phyloP scores from a whole-genome alignment of 768 basidiomycete species.

The Tulasnella sp. region DNA sequence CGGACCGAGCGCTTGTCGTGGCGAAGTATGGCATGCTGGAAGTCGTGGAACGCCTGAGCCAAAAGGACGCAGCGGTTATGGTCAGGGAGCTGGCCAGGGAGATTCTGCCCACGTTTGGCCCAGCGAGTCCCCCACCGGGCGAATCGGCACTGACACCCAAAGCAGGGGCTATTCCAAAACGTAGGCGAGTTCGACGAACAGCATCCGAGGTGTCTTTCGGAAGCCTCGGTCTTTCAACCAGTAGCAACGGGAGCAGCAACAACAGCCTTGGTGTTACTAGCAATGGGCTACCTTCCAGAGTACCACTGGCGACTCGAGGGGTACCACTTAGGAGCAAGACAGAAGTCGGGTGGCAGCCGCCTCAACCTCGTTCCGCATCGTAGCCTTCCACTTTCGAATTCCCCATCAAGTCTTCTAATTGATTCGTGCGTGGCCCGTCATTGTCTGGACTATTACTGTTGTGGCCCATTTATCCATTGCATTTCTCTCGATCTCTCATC shows the following conservation, averaged over 20 bases:
- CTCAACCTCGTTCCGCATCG: too few species aligned
- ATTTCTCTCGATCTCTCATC: too few species aligned
- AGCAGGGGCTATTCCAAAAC: constrained; percentile 25
- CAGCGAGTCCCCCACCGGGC: constrained; percentile 28
- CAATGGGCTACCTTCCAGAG: too few species aligned
- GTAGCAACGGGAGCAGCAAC: neutral
- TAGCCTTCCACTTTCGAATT: too few species aligned
- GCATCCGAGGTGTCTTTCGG: constrained; percentile 42
- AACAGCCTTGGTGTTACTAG: too few species aligned
- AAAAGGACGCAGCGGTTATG: constrained; percentile 80
- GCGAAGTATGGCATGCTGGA: constrained; percentile 71
- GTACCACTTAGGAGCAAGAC: too few species aligned
- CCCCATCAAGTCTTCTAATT: too few species aligned
- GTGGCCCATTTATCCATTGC: too few species aligned
- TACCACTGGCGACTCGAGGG: too few species aligned
- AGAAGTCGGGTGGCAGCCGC: too few species aligned
- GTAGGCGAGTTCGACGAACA: constrained; percentile 41
- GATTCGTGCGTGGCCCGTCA: too few species aligned
- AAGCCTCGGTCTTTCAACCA: constrained; percentile 9
- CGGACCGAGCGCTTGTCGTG: constrained; percentile 70
- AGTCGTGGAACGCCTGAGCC: constrained; percentile 68
- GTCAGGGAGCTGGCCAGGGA: constrained; percentile 82
- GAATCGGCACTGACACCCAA: constrained; percentile 36
- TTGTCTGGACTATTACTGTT: too few species aligned
- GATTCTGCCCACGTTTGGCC: constrained; percentile 65